A percentile compares a stretch with the other conserved stretches of the same genome.
Conservation (phyloP, 208 protist species). For the Trichomonas gallinae region DNA sequence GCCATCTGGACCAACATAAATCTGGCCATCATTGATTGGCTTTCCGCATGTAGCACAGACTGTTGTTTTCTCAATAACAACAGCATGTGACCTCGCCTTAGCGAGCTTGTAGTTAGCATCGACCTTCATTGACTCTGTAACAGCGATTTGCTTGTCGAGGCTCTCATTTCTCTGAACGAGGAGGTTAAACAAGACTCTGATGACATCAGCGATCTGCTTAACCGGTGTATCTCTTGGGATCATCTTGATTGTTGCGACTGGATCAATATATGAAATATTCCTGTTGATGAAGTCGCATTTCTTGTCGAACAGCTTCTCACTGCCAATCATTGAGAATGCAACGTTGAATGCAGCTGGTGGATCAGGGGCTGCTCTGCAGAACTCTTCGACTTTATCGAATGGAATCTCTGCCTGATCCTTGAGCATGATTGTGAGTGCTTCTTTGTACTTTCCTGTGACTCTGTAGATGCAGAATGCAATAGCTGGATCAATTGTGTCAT, state of each 20-base stretch:
- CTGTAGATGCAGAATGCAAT: not conserved
- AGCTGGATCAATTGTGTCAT: not conserved
- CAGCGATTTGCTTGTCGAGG: not conserved
- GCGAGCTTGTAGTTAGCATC: not conserved
- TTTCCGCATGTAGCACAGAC: not conserved
- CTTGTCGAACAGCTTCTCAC: not conserved
- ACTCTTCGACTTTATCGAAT: not conserved
- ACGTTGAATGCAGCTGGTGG: not conserved
- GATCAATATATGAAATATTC: not conserved
- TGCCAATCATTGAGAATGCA: not conserved
- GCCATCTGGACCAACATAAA: not conserved
- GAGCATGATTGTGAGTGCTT: not conserved
- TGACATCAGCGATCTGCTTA: not conserved
- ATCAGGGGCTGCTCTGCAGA: not conserved
- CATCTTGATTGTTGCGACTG: not conserved
- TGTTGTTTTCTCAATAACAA: not conserved
- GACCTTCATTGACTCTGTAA: not conserved
- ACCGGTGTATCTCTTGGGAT: not conserved
- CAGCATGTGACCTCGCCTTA: not conserved
- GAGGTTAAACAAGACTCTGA: not conserved
- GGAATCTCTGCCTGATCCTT: not conserved
- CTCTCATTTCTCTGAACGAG: not conserved
- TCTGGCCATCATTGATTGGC: not conserved
- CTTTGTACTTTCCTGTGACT: not conserved
- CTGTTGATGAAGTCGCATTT: not conserved